These are phyloP conservation scores for Aureobasidium subglaciale DNA, from an alignment of 2,329 filamentous ascomycete genomes.

Conservation along the genomic window DNA sequence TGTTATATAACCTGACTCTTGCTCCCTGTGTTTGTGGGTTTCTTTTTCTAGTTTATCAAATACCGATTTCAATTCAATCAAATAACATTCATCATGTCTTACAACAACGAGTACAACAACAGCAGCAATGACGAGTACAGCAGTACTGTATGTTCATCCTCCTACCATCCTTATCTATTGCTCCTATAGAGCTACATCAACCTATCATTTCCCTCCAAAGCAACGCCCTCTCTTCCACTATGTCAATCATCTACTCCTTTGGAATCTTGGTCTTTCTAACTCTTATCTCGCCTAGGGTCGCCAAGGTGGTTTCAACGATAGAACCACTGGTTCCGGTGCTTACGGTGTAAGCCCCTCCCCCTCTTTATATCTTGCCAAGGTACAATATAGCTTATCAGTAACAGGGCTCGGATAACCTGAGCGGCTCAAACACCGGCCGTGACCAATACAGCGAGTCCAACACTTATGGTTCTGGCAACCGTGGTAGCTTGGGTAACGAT, in stretches of 20 bases:
- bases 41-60: background rate
- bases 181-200: background rate
- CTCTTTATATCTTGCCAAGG: background rate
- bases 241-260: background rate
- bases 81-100: constrained; percentile 2
- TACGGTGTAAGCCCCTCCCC: background rate
- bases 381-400: background rate
- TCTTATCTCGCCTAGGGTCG: background rate
- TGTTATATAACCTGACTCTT: background rate
- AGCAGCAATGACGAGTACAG: constrained; percentile 8
- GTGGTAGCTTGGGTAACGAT: background rate
- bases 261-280: background rate
- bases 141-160: constrained; percentile 5
- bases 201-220: background rate
- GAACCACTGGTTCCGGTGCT: background rate
- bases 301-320: constrained; percentile 1
- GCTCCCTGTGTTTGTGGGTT: background rate
- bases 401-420: background rate
- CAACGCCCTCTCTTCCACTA: background rate
- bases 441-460: background rate
- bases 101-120: constrained; percentile 8
- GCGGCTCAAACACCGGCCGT: background rate
- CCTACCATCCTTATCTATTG: background rate
- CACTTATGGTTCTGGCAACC: background rate
- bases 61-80: background rate